Evolutionary conservation across 371 early-diverging fungal genomes (phyloP).

Genomic region (Circinella minor): DNA sequence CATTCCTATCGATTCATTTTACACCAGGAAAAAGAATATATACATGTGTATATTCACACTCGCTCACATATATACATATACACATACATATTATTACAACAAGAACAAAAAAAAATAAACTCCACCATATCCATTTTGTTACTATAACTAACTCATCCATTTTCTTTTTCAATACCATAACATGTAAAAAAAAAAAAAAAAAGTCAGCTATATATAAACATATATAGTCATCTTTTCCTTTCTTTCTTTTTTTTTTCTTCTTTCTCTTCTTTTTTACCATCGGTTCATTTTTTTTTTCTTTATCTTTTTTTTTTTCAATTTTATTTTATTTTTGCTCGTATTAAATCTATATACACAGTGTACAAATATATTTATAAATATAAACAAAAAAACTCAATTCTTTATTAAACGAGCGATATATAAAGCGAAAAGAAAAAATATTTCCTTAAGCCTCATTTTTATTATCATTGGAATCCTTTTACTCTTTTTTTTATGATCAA

Average conservation of each 20-base stretch:
- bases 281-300: neutral
- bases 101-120: neutral
- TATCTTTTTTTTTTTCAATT: no score
- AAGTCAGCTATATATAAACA: constrained; percentile 9
- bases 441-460: no score
- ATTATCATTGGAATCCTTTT: no score
- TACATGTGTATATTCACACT: neutral
- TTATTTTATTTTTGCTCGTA: no score
- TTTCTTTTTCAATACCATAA: no score
- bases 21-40: neutral
- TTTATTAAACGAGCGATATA: no score
- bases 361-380: neutral
- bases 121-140: no score
- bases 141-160: no score
- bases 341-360: neutral
- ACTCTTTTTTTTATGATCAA: constrained; percentile 3
- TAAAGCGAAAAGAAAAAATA: no score
- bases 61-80: no score
- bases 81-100: neutral
- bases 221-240: neutral
- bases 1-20: constrained; percentile 2
- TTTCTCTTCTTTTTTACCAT: neutral
- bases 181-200: neutral
- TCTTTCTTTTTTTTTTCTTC: neutral
- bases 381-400: no score